Evolutionary conservation across 805 yeast genomes (phyloP).

Genomic region (Pichia occidentalis): DNA sequence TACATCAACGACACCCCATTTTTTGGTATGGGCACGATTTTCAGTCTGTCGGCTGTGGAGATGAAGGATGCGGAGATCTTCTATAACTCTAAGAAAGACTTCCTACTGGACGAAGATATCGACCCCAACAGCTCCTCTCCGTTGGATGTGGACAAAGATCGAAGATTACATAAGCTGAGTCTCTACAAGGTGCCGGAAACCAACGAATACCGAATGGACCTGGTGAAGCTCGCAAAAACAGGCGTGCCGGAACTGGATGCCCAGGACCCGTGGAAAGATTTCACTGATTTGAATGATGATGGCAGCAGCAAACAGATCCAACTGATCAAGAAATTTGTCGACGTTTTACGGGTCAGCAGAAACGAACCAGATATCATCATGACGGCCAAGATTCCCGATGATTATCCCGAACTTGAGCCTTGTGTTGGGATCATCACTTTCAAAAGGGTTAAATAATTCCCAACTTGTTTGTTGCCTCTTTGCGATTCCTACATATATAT

Average conservation of each 20-base stretch:
- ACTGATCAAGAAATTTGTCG: conserved; percentile 15
- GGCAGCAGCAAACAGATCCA: conserved; percentile 12
- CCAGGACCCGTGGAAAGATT: conserved; percentile 20
- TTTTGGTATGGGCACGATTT: conserved; percentile 15
- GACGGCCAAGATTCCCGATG: conserved; percentile 13
- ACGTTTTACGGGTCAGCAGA: conserved; percentile 15
- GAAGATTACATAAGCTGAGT: conserved; percentile 12
- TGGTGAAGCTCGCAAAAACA: conserved; percentile 11
- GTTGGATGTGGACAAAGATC: conserved; percentile 8
- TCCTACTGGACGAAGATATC: conserved; percentile 13
- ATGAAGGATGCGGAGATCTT: conserved; percentile 11
- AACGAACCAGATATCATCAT: conserved; percentile 23
- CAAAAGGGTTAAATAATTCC: conserved; percentile 9
- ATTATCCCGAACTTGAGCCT: conserved; percentile 16
- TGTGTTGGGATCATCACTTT: conserved; percentile 20
- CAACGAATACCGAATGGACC: conserved; percentile 14
- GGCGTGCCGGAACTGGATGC: conserved; percentile 13
- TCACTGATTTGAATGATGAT: conserved; percentile 11
- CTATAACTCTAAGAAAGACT: conserved; percentile 15
- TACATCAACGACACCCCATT: conserved; percentile 14
- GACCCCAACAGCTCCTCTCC: conserved; percentile 4
- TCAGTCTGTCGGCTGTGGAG: conserved; percentile 8
- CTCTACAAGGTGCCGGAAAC: conserved; percentile 8
- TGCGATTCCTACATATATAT: background rate
- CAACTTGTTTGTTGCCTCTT: background rate